Evolutionary conservation across 2,329 filamentous ascomycete genomes (phyloP), one percentile per base, ranked within the genome.

Genomic region (Verticillium zaregamsianum): DNA sequence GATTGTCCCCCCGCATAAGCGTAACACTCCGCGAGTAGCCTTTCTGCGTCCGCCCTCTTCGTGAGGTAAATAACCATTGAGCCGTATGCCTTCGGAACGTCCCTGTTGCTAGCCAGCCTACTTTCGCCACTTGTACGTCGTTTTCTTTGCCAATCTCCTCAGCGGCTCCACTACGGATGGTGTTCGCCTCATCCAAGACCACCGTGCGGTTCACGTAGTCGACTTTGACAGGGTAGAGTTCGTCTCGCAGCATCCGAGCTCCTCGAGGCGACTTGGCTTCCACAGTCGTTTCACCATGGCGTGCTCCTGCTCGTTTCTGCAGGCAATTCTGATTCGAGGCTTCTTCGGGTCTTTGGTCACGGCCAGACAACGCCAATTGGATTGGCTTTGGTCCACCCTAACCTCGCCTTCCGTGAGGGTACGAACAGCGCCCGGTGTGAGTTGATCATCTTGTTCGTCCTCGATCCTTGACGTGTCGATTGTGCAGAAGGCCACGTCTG

Each of bases 141-240:
- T 71, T 71, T 63, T 70, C 68, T 55, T 63, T 57, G 32, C 66
- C 57, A 20, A 70, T 61, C 14, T 59, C 63, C 49, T 69, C 65
- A 6, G 59, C 57, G 6, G 52, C 62, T 35, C 59, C 64, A 25
- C 56, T 15, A 35, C 56, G 60, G 23, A 67, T 52, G 15, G 63
- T 63, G 17, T 63, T 61, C 31, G 58, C 60, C 55, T 70, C 61
- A 52, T 71, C 64, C 8, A 68, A 59, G 9, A 70, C 61, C 3
- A 61, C 68, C 14, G 58, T 62, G 20, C 65, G 66, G 59, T 61
- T 66, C 49, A 66, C 65, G 56, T 64, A 65, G 61, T 70, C 67
- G 17, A 71, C 66, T 59, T 68, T 69, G 31, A 70, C 59, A 8
- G 63, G 67, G 58, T 69, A 70, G 12, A 70, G 61, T 20, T 69